phyloP scores from a whole-genome alignment of 106 monocot genomes.

The Apostasia ramifera region DNA sequence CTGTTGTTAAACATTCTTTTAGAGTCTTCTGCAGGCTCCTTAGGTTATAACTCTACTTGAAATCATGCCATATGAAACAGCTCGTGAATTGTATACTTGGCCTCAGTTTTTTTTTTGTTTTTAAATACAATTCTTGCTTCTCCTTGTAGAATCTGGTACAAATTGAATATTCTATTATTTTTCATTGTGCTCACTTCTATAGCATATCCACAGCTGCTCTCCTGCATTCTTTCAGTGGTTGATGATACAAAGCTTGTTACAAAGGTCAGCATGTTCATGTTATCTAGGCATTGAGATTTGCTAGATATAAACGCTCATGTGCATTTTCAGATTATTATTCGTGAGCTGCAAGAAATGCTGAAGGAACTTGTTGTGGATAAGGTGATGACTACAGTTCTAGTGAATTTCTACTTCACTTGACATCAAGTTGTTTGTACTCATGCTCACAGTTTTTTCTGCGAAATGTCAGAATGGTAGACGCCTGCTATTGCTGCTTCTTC shows the following conservation, averaged over 20 bases:
- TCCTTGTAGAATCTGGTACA: too few relatives aligned
- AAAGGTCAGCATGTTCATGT: conserved; percentile 43
- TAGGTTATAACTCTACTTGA: too few relatives aligned
- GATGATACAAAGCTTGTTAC: conserved; percentile 88
- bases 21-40: too few relatives aligned
- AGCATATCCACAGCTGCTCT: conserved; percentile 42
- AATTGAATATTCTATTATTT: neutral
- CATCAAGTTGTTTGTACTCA: neutral
- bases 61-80: too few relatives aligned
- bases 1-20: too few relatives aligned
- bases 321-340: conserved; percentile 52
- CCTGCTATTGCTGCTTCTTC: conserved; percentile 63
- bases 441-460: neutral
- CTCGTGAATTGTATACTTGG: too few relatives aligned
- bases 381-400: conserved; percentile 15
- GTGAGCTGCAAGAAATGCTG: conserved; percentile 44
- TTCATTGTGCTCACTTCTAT: neutral
- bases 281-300: neutral
- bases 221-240: conserved; percentile 76
- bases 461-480: conserved; percentile 63
- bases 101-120: too few relatives aligned
- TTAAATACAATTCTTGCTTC: too few relatives aligned
- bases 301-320: neutral
- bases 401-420: too few relatives aligned
- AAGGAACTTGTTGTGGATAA: conserved; percentile 74